Conservation (phyloP, 2,329 filamentous ascomycete species). For the Hymenoscyphus repandus region DNA sequence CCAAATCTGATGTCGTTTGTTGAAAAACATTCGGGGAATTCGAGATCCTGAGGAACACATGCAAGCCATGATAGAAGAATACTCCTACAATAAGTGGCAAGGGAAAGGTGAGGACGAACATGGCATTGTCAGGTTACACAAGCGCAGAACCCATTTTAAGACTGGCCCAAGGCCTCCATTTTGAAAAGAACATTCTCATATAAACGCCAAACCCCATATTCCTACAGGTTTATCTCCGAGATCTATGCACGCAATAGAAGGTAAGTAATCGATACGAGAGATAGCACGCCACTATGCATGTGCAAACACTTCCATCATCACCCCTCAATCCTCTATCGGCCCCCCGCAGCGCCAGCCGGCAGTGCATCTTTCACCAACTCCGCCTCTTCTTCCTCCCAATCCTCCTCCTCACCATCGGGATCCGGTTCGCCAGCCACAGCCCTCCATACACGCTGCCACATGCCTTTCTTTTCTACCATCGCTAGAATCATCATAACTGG, state of each 20-base stretch:
- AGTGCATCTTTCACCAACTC: conserved; percentile 7
- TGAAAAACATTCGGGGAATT: too few relatives aligned
- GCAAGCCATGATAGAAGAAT: too few relatives aligned
- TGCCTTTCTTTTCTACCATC: conserved; percentile 86
- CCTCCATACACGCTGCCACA: conserved; percentile 79
- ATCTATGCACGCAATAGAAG: conserved; percentile 1
- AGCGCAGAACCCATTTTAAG: too few relatives aligned
- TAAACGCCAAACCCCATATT: neutral
- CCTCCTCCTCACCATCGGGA: conserved; percentile 47
- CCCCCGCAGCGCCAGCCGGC: conserved; percentile 1
- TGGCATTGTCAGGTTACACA: too few relatives aligned
- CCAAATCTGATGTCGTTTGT: too few relatives aligned
- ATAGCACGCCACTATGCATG: neutral
- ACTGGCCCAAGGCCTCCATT: too few relatives aligned
- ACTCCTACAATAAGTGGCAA: too few relatives aligned
- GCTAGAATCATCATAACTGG: conserved; percentile 85
- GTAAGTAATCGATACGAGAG: neutral
- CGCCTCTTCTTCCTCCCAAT: conserved; percentile 36
- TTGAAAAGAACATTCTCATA: neutral
- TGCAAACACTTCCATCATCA: neutral
- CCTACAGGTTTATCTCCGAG: conserved; percentile 1
- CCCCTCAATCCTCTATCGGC: neutral
- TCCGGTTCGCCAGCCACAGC: conserved; percentile 56
- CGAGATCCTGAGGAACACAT: too few relatives aligned
- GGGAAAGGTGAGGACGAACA: too few relatives aligned